These are phyloP conservation scores for Fraxinus ornus DNA, from an alignment of 305 asterid genomes.

Conservation along the genomic window DNA sequence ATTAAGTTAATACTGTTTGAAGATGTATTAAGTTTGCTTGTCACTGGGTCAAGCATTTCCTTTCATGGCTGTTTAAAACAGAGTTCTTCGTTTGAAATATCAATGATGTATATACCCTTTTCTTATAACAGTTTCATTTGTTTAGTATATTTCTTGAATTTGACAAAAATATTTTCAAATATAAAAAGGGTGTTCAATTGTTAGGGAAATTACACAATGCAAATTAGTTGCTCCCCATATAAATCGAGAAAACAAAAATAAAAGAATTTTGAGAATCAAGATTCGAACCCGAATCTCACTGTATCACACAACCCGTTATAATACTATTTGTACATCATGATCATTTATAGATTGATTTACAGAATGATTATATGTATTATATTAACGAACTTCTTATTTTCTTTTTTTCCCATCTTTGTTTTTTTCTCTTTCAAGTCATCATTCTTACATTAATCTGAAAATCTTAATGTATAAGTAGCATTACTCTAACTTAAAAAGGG, in stretches of 20 bases:
- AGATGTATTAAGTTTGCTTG: background rate
- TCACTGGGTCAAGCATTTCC: background rate
- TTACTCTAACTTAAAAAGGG: background rate
- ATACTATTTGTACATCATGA: background rate
- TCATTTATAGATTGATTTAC: background rate
- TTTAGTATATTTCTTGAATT: background rate
- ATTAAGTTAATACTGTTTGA: background rate
- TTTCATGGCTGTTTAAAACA: background rate
- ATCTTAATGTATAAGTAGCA: no score
- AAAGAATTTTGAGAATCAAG: background rate
- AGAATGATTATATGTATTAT: background rate
- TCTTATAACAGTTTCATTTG: background rate
- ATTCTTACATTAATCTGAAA: background rate
- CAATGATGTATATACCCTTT: background rate
- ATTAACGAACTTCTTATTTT: background rate
- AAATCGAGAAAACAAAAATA: no score
- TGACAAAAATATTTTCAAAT: background rate
- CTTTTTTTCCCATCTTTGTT: background rate
- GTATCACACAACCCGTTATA: background rate
- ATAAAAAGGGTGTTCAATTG: background rate
- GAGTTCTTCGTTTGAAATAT: background rate
- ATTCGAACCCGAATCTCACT: background rate
- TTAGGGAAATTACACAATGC: background rate
- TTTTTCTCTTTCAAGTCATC: background rate
- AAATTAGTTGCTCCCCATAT: background rate